phyloP scores from a whole-genome alignment of 495 filamentous ascomycete genomes.

The Lineolata rhizophorae region DNA sequence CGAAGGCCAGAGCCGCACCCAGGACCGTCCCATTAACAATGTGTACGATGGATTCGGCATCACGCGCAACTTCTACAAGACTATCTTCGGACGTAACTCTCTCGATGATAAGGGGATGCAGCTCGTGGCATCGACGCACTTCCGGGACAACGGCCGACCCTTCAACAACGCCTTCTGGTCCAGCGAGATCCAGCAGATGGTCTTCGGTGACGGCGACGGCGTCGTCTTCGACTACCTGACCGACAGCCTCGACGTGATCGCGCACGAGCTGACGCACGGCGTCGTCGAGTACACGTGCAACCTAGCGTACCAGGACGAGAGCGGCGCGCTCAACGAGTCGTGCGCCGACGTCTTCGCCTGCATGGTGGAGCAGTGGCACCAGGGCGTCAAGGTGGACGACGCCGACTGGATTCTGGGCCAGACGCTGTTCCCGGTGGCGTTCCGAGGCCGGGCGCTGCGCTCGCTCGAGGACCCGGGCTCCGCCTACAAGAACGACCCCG shows the following conservation, averaged over 20 bases:
- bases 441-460: constrained; percentile 25
- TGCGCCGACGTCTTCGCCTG: constrained; percentile 29
- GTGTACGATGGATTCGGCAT: constrained; percentile 2
- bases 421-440: constrained; percentile 20
- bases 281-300: constrained; percentile 23
- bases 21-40: constrained; percentile 4
- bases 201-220: constrained; percentile 25
- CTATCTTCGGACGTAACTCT: constrained; percentile 23
- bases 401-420: constrained; percentile 33
- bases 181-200: constrained; percentile 15
- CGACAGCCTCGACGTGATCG: constrained; percentile 25
- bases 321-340: constrained; percentile 29
- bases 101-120: constrained; percentile 23
- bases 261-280: constrained; percentile 29
- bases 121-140: constrained; percentile 24
- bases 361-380: constrained; percentile 28
- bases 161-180: constrained; percentile 25
- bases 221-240: constrained; percentile 21
- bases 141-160: constrained; percentile 10
- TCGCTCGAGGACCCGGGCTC: constrained; percentile 23
- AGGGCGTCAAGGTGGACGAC: constrained; percentile 20
- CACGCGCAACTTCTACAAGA: constrained; percentile 18
- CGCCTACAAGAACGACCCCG: constrained; percentile 16
- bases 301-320: constrained; percentile 22
- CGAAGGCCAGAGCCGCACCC: constrained; percentile 1